Conservation (phyloP, 2,329 filamentous ascomycete species). For the Setomelanomma holmii region DNA sequence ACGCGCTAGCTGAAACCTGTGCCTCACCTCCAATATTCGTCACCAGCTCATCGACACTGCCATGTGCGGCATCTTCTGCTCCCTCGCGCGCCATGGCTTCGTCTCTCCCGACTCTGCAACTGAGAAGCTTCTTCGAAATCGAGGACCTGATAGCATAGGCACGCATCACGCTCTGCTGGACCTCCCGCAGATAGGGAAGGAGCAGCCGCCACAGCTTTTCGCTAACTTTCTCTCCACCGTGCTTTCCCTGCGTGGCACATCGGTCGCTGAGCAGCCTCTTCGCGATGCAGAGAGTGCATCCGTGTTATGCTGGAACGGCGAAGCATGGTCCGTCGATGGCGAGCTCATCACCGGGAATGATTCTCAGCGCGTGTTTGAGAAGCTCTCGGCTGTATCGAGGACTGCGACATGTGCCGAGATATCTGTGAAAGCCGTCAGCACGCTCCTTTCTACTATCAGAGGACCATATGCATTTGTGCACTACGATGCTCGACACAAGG, state of each 20-base stretch:
- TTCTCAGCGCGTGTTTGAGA: constrained; percentile 70
- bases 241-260: constrained; percentile 81
- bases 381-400: constrained; percentile 55
- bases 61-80: constrained; percentile 61
- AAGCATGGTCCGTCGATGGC: constrained; percentile 80
- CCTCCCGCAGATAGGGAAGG: not conserved
- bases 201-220: constrained; percentile 35
- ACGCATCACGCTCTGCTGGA: constrained; percentile 23
- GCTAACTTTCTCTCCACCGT: constrained; percentile 82
- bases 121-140: constrained; percentile 34
- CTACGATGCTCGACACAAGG: constrained; percentile 68
- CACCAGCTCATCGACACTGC: constrained; percentile 5
- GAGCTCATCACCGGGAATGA: constrained; percentile 76
- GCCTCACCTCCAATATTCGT: constrained; percentile 17
- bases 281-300: constrained; percentile 63
- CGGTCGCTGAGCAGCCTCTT: constrained; percentile 76
- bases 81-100: constrained; percentile 46
- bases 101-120: constrained; percentile 33
- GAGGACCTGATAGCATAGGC: constrained; percentile 42
- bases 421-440: constrained; percentile 21
- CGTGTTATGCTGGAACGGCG: constrained; percentile 94
- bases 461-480: constrained; percentile 93
- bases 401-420: not conserved
- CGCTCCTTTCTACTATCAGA: constrained; percentile 35
- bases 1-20: not conserved